A percentile compares a stretch with the other conserved stretches of the same genome.
Conservation (phyloP, 2,329 filamentous ascomycete genomes). For the Metarhizium humberi region DNA sequence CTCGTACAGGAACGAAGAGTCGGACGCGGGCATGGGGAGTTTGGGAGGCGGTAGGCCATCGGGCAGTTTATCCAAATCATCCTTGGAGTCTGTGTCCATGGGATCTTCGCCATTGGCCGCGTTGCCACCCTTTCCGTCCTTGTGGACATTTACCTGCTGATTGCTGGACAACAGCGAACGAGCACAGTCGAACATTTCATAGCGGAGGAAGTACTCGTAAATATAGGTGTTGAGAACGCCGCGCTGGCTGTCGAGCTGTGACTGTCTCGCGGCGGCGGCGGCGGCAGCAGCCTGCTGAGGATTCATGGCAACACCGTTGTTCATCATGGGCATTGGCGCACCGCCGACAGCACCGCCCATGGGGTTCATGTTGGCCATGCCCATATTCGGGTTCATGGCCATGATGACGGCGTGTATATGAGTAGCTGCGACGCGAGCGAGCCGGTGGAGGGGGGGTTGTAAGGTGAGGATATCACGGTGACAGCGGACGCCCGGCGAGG, state of each 20-base stretch:
- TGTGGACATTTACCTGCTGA: slow-evolving; percentile 56
- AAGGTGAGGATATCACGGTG: background rate
- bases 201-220: slow-evolving; percentile 84
- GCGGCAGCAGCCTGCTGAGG: slow-evolving; percentile 18
- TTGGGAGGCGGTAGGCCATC: slow-evolving; percentile 71
- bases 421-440: slow-evolving; percentile 5
- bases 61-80: slow-evolving; percentile 68
- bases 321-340: slow-evolving; percentile 56
- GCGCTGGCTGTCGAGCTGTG: slow-evolving; percentile 38
- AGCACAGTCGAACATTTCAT: slow-evolving; percentile 76
- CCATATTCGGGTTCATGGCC: slow-evolving; percentile 49
- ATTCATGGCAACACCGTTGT: slow-evolving; percentile 37
- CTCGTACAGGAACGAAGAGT: slow-evolving; percentile 83
- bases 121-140: slow-evolving; percentile 64
- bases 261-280: slow-evolving; percentile 24
- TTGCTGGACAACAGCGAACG: slow-evolving; percentile 60
- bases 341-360: slow-evolving; percentile 59
- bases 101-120: slow-evolving; percentile 62
- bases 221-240: slow-evolving; percentile 74
- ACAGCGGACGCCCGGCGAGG: slow-evolving; percentile 7
- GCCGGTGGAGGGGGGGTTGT: slow-evolving; percentile 9
- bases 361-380: slow-evolving; percentile 61
- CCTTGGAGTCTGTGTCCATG: slow-evolving; percentile 78
- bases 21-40: slow-evolving; percentile 53
- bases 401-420: slow-evolving; percentile 11